These are phyloP conservation scores for Camelina hispida DNA, from an alignment of 345 rosid genomes.

Conservation along the genomic window DNA sequence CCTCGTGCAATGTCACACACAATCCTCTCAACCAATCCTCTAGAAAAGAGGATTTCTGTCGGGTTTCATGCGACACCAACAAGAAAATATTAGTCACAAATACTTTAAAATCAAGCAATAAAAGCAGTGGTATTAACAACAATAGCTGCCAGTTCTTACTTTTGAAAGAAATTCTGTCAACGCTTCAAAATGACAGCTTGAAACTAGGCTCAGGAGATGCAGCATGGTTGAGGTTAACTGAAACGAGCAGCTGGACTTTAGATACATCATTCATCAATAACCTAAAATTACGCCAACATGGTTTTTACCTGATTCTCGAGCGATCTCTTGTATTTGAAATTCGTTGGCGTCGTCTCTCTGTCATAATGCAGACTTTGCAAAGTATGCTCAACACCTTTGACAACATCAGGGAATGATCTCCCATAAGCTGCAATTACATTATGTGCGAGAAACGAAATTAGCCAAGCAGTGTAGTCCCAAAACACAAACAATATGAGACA, in stretches of 20 bases:
- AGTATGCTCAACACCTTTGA: slow-evolving; percentile 79
- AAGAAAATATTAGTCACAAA: slow-evolving; percentile 11
- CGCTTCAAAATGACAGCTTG: slow-evolving; percentile 59
- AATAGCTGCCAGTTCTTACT: slow-evolving; percentile 51
- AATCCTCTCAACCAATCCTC: slow-evolving; percentile 89
- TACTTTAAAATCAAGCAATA: slow-evolving; percentile 2
- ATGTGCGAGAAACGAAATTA: slow-evolving; percentile 25
- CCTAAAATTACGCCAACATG: background rate
- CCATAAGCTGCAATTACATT: slow-evolving; percentile 67
- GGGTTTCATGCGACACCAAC: slow-evolving; percentile 22
- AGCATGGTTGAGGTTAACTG: slow-evolving; percentile 88
- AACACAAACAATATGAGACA: slow-evolving; percentile 8
- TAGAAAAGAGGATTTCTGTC: slow-evolving; percentile 72
- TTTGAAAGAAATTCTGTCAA: slow-evolving; percentile 76
- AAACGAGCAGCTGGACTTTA: slow-evolving; percentile 20
- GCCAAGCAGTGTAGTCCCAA: slow-evolving; percentile 16
- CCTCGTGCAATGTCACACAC: slow-evolving; percentile 57
- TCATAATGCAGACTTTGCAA: slow-evolving; percentile 73
- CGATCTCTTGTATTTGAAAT: slow-evolving; percentile 76
- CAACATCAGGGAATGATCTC: slow-evolving; percentile 80
- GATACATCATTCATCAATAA: slow-evolving; percentile 25
- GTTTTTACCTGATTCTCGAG: slow-evolving; percentile 81
- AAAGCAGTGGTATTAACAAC: slow-evolving; percentile 12
- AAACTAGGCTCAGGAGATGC: slow-evolving; percentile 73
- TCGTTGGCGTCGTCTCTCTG: slow-evolving; percentile 63